phyloP scores from a whole-genome alignment of 148 eudicot species.

The Talinum fruticosum region DNA sequence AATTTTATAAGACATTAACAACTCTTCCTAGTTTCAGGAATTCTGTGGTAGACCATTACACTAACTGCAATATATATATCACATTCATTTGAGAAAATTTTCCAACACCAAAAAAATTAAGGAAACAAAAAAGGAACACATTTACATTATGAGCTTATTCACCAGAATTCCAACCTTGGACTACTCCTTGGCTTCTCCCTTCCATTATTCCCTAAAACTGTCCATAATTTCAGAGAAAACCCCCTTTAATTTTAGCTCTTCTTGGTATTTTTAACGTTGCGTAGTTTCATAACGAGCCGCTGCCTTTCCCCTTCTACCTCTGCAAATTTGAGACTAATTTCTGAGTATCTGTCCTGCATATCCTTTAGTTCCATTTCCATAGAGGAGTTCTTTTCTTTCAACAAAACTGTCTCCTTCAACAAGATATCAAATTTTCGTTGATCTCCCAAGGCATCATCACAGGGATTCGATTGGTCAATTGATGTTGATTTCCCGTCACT shows the following conservation, averaged over 20 bases:
- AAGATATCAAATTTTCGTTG: slow-evolving; percentile 31
- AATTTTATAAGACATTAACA: slow-evolving; percentile 12
- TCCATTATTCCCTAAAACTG: neutral
- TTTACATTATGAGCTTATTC: slow-evolving; percentile 30
- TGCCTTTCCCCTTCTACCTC: slow-evolving; percentile 98
- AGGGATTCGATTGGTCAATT: slow-evolving; percentile 20
- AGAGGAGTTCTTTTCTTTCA: slow-evolving; percentile 59
- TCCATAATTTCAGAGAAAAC: neutral
- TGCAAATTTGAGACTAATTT: slow-evolving; percentile 88
- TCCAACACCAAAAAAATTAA: neutral
- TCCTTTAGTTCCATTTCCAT: slow-evolving; percentile 90
- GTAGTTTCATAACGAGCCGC: slow-evolving; percentile 71
- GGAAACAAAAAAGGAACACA: slow-evolving; percentile 11
- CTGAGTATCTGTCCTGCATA: slow-evolving; percentile 91
- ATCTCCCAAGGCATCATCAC: neutral
- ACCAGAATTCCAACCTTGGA: slow-evolving; percentile 13
- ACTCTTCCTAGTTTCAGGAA: slow-evolving; percentile 22
- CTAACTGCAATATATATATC: slow-evolving; percentile 24
- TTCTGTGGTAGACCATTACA: slow-evolving; percentile 23
- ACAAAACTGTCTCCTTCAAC: slow-evolving; percentile 45
- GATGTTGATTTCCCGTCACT: slow-evolving; percentile 25
- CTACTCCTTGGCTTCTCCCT: neutral
- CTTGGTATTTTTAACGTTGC: slow-evolving; percentile 67
- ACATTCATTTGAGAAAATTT: slow-evolving; percentile 13
- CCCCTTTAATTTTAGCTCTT: slow-evolving; percentile 30